phyloP scores from a whole-genome alignment of 768 basidiomycete species.

The Russula sp. region DNA sequence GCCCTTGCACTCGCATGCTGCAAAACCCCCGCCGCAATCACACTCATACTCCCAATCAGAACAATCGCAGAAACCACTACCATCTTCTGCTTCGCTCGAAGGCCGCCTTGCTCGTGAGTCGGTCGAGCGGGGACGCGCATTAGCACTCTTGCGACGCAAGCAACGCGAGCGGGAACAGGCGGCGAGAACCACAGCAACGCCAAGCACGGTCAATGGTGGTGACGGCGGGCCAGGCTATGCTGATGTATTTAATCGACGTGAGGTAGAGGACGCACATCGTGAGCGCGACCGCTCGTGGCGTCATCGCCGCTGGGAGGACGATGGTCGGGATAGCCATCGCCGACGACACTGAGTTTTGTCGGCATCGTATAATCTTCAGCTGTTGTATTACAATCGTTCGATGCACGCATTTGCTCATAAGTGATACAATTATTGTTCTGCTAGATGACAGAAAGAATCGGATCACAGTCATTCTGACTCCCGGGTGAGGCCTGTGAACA shows the following conservation, averaged over 20 bases:
- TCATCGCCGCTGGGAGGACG: conserved; percentile 28
- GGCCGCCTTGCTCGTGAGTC: conserved; percentile 69
- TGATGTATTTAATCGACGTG: conserved; percentile 66
- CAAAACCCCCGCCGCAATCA: neutral
- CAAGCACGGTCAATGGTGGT: conserved; percentile 57
- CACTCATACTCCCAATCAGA: conserved; percentile 28
- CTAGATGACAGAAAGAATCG: neutral
- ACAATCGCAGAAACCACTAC: conserved; percentile 29
- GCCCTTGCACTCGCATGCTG: conserved; percentile 31
- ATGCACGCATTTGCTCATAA: too few relatives aligned
- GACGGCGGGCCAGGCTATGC: conserved; percentile 45
- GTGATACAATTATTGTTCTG: too few relatives aligned
- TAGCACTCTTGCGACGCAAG: conserved; percentile 66
- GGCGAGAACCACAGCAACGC: conserved; percentile 61
- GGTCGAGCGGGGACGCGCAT: conserved; percentile 69
- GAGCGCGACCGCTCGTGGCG: conserved; percentile 45
- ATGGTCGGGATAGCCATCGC: neutral
- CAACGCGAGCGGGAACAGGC: conserved; percentile 64
- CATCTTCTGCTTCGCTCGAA: conserved; percentile 37
- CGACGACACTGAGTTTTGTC: conserved; percentile 10
- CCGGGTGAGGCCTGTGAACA: too few relatives aligned
- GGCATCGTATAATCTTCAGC: neutral
- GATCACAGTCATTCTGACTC: too few relatives aligned
- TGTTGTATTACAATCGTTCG: conserved; percentile 7
- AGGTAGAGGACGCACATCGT: conserved; percentile 67